phyloP scores from a whole-genome alignment of 805 yeast genomes.

The Candida boleticola region DNA sequence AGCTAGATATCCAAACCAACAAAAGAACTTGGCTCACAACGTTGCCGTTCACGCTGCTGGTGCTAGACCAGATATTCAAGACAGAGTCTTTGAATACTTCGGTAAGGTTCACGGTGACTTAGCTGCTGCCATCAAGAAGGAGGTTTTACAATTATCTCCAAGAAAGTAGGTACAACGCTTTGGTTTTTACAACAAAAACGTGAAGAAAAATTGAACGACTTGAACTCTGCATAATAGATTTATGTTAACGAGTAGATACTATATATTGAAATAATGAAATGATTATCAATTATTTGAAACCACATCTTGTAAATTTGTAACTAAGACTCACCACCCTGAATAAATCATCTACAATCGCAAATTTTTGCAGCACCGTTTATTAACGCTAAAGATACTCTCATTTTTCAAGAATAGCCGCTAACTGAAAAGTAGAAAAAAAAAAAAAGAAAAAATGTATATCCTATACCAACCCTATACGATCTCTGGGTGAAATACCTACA shows the following conservation, averaged over 20 bases:
- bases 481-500: too few relatives aligned
- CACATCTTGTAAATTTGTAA: neutral
- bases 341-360: too few relatives aligned
- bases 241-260: neutral
- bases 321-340: too few relatives aligned
- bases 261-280: neutral
- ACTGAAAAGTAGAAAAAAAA: too few relatives aligned
- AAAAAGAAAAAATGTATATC: too few relatives aligned
- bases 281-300: neutral
- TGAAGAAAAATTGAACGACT: too few relatives aligned
- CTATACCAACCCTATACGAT: too few relatives aligned
- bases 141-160: slow-evolving; percentile 51
- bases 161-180: slow-evolving; percentile 42
- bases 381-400: too few relatives aligned
- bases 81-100: slow-evolving; percentile 75
- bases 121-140: slow-evolving; percentile 66
- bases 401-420: too few relatives aligned
- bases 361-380: too few relatives aligned
- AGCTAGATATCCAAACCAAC: slow-evolving; percentile 78
- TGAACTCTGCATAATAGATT: neutral
- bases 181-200: neutral
- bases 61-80: slow-evolving; percentile 77
- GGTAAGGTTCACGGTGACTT: slow-evolving; percentile 66
- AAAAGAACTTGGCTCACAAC: slow-evolving; percentile 78
- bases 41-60: slow-evolving; percentile 68